phyloP scores from a whole-genome alignment of 768 basidiomycete species.

The Porpolomopsis calyptriformis region DNA sequence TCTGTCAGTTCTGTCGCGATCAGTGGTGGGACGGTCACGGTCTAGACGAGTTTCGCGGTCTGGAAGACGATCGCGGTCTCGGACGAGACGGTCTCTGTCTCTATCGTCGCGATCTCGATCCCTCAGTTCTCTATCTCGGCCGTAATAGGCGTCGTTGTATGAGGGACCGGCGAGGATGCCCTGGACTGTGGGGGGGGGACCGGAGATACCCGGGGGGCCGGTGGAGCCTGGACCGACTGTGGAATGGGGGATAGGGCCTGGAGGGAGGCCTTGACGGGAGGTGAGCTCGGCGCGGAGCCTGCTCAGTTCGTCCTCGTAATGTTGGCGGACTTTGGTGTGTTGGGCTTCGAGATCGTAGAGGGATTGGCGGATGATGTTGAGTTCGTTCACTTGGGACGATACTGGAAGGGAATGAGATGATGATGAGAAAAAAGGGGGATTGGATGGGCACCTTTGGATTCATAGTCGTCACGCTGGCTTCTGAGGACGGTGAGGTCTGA shows the following conservation, averaged over 20 bases:
- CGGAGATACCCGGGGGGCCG: conserved; percentile 9
- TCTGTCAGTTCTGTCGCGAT: conserved; percentile 32
- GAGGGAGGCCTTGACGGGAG: conserved; percentile 28
- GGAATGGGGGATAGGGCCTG: conserved; percentile 20
- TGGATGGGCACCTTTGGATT: conserved; percentile 60
- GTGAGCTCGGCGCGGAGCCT: conserved; percentile 60
- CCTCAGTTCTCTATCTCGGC: conserved; percentile 9
- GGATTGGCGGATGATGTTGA: conserved; percentile 80
- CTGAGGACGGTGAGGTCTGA: conserved; percentile 59
- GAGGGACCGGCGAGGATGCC: conserved; percentile 20
- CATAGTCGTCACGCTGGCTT: conserved; percentile 80
- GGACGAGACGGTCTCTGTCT: conserved; percentile 20
- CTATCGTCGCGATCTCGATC: conserved; percentile 19
- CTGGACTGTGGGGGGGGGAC: conserved; percentile 11
- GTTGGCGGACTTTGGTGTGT: conserved; percentile 75
- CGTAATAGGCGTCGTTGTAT: conserved; percentile 13
- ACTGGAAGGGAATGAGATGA: conserved; percentile 32
- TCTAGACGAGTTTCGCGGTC: conserved; percentile 15
- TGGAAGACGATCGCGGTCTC: conserved; percentile 16
- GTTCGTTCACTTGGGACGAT: conserved; percentile 75
- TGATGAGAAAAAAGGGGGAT: conserved; percentile 7
- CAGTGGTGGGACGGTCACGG: conserved; percentile 20
- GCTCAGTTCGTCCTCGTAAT: conserved; percentile 78
- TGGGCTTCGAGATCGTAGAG: conserved; percentile 87
- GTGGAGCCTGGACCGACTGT: conserved; percentile 24